Conservation (phyloP, 2,329 filamentous ascomycete genomes). For the Diatrype stigma region DNA sequence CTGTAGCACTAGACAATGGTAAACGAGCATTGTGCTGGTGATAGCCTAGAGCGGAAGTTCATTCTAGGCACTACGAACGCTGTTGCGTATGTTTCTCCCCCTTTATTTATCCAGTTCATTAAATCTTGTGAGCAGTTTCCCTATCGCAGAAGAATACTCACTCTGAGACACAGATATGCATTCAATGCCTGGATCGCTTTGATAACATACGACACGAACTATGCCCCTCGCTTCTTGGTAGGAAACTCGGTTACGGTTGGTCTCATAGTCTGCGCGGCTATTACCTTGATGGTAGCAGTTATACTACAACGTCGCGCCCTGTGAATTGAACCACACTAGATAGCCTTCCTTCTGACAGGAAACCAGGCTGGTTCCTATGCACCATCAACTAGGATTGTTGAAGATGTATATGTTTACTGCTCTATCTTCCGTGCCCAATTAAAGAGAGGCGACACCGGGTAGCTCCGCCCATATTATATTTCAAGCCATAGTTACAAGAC, state of each 20-base stretch:
- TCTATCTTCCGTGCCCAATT: no score
- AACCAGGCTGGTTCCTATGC: no score
- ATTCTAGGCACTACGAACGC: neutral
- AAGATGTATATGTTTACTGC: no score
- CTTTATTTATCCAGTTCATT: no score
- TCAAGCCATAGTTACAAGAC: no score
- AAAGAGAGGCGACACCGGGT: no score
- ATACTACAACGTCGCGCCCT: neutral
- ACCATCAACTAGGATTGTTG: no score
- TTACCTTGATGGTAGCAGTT: neutral
- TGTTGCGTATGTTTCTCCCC: neutral
- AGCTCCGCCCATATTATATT: no score
- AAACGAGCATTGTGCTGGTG: neutral
- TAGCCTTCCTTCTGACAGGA: no score
- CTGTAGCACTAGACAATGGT: neutral
- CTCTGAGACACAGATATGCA: neutral
- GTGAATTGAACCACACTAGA: no score
- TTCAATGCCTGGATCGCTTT: neutral
- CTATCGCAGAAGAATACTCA: neutral
- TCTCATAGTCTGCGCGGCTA: neutral
- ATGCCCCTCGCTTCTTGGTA: neutral
- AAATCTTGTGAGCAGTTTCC: no score
- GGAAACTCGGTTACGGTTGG: neutral
- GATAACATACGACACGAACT: neutral
- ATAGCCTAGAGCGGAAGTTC: conserved; percentile 1